Conservation (phyloP, 345 rosid species). For the Lumnitzera racemosa region DNA sequence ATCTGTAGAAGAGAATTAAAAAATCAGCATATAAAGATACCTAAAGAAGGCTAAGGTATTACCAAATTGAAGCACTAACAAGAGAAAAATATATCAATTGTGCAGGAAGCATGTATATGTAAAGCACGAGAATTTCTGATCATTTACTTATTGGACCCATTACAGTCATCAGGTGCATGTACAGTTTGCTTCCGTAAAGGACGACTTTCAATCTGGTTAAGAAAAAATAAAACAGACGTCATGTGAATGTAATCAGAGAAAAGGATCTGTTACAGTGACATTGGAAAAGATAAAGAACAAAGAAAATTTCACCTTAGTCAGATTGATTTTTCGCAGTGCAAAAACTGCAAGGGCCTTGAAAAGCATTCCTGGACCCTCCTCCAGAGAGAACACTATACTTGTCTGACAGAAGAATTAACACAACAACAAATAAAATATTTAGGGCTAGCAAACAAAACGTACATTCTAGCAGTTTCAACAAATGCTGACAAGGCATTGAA, state of each 20-base stretch:
- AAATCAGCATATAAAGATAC: neutral
- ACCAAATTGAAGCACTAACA: neutral
- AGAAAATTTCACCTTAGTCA: slow-evolving; percentile 52
- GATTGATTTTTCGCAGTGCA: slow-evolving; percentile 84
- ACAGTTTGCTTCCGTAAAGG: slow-evolving; percentile 64
- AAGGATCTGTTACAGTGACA: neutral
- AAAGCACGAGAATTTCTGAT: neutral
- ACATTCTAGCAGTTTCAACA: no score
- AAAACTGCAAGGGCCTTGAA: slow-evolving; percentile 99
- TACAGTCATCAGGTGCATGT: slow-evolving; percentile 53
- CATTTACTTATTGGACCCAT: slow-evolving; percentile 45
- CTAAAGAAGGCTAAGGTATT: neutral
- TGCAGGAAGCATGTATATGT: neutral
- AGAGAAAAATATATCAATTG: neutral
- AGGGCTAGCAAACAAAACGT: no score
- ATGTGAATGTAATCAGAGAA: neutral
- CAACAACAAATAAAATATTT: no score
- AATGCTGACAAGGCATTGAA: no score
- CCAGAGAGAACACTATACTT: slow-evolving; percentile 90
- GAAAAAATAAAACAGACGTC: slow-evolving; percentile 7
- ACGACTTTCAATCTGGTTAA: slow-evolving; percentile 86
- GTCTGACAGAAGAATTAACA: slow-evolving; percentile 42
- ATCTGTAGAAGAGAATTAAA: slow-evolving; percentile 29
- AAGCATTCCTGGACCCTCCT: slow-evolving; percentile 92
- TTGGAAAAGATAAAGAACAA: neutral